A percentile compares a stretch with the other conserved stretches of the same genome.
Conservation (phyloP, 306 rosid genomes). For the Acmispon strigosus region DNA sequence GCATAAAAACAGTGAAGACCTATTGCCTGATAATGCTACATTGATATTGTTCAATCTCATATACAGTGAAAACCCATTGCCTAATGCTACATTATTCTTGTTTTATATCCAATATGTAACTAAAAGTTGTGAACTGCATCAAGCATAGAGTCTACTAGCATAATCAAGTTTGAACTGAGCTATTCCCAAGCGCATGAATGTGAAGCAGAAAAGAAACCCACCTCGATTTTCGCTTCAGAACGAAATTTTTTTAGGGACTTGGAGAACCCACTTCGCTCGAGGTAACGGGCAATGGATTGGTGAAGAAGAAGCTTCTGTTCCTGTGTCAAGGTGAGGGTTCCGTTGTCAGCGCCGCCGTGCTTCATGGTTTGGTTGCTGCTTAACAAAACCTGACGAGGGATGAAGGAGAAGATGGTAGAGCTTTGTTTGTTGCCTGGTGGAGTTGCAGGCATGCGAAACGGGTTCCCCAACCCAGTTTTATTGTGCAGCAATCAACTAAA, state of each 20-base stretch:
- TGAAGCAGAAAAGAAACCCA: neutral
- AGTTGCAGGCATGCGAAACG: conserved; percentile 47
- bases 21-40: neutral
- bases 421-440: conserved; percentile 11
- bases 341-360: neutral
- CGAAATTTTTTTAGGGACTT: conserved; percentile 63
- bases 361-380: conserved; percentile 36
- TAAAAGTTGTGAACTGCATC: neutral
- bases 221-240: conserved; percentile 64
- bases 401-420: conserved; percentile 45
- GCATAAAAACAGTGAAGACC: neutral
- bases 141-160: neutral
- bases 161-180: neutral
- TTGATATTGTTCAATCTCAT: neutral
- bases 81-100: neutral
- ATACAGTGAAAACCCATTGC: no score
- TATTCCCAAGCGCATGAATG: neutral
- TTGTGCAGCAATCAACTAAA: neutral
- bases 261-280: conserved; percentile 52
- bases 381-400: conserved; percentile 69
- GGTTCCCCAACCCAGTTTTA: neutral
- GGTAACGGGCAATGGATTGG: conserved; percentile 51
- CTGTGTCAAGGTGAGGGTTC: neutral
- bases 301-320: conserved; percentile 45
- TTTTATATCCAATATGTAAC: neutral